Base-by-base conservation (phyloP, 768 basidiomycete genomes). In the Glaciozyma antarctica region DNA sequence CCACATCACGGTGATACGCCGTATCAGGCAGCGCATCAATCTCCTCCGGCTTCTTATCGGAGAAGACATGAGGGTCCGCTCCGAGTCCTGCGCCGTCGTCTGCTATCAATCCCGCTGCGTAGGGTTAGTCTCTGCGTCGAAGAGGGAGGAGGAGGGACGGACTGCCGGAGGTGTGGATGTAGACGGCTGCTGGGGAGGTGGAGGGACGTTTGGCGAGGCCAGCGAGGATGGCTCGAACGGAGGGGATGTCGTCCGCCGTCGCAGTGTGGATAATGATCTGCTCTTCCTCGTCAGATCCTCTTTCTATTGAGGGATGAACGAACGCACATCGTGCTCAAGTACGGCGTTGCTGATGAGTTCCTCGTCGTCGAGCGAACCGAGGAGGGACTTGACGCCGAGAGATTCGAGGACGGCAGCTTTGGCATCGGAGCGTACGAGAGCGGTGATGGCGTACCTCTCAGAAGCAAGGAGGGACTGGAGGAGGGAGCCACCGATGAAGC, bases 161-260 rank as follows among this genome's bases (percentile, higher is more conserved):
- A 65, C 67, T 64, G 44, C 64, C 68, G 5, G 64, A 63, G 12
- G 68, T 69, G 62, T 69, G 68, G 22, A 69, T 63, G 65, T 69
- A 69, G n/a, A 69, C 54, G 9, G 68, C 64, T 2, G 64, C 62
- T 8, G 59, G 0, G 22, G 60, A 51, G 6, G 56, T 47, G 0
- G 49, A 19, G 19, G 56, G 16, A 0, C 68, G 62, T 47, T 61
- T n/a, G 15, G 49, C 30, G 56, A 69, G 65, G 10, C 68, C 68
- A 38, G 66, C 61, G 34, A 69, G 51, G 41, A 69, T 64, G 13
- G 56, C 41, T 53, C 66, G 58, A 62, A 69, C 68, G 12, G 68
- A 69, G 0, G 64, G 61, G 5, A 58, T 43, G 58, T 69, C 68
- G 57, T 69, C 68, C n/a, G 68, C 68, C 2, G 68, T 69, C 19